Evolutionary conservation across 371 early-diverging fungal genomes (phyloP).

Genomic region (Lichtheimia corymbifera): DNA sequence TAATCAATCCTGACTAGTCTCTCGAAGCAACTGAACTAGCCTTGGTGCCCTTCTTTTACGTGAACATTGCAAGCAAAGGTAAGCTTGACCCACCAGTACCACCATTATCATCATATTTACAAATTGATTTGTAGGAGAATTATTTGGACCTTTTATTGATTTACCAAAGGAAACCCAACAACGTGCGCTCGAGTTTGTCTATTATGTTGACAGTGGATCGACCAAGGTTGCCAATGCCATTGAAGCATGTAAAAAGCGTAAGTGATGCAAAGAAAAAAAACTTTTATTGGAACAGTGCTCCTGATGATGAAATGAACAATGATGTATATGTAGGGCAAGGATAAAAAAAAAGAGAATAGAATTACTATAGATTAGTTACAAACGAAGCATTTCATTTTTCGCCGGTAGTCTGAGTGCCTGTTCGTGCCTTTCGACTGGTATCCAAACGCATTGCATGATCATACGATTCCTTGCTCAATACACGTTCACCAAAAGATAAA

Average conservation of each 20-base stretch:
- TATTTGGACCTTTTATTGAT: constrained; percentile 50
- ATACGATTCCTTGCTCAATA: constrained; percentile 33
- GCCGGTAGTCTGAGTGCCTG: too few species aligned
- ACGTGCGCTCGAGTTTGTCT: constrained; percentile 53
- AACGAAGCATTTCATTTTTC: too few species aligned
- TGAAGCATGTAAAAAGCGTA: constrained; percentile 18
- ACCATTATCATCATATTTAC: background rate
- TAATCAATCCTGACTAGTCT: constrained; percentile 14
- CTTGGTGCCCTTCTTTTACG: constrained; percentile 51
- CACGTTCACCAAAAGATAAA: constrained; percentile 40
- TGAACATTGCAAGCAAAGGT: constrained; percentile 39
- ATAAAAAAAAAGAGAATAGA: too few species aligned
- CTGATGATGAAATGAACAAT: background rate
- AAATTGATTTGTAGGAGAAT: constrained; percentile 15
- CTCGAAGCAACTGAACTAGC: constrained; percentile 40
- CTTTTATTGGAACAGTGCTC: background rate
- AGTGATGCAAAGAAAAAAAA: background rate
- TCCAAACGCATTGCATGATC: constrained; percentile 39
- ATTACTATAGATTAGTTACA: too few species aligned
- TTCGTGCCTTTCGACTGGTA: constrained; percentile 7
- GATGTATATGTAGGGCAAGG: too few species aligned
- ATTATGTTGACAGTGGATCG: constrained; percentile 34
- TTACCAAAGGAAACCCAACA: constrained; percentile 48
- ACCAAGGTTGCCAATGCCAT: constrained; percentile 30
- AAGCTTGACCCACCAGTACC: background rate